Conservation (phyloP, 495 filamentous ascomycete genomes). For the Endocarpon pusillum region DNA sequence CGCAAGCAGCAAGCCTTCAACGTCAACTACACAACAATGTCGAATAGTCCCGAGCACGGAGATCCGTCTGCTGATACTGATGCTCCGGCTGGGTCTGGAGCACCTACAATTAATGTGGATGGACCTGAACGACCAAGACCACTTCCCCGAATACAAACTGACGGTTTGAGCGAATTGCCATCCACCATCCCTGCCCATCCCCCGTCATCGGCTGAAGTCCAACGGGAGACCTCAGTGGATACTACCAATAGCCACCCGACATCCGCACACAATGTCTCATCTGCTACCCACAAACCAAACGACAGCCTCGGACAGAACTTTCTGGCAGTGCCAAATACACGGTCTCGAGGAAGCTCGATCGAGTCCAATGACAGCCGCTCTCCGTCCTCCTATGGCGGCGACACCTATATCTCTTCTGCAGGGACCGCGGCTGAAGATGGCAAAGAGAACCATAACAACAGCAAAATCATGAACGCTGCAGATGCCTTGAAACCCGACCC, state of each 20-base stretch:
- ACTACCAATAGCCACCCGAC: conserved; percentile 64
- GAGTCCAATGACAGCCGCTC: conserved; percentile 39
- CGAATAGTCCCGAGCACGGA: too few species aligned
- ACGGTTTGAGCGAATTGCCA: conserved; percentile 11
- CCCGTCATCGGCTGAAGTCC: conserved; percentile 39
- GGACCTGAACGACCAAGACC: conserved; percentile 19
- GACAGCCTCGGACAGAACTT: conserved; percentile 36
- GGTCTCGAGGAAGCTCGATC: conserved; percentile 48
- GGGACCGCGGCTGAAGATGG: conserved; percentile 17
- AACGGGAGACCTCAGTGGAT: conserved; percentile 50
- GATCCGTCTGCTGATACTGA: too few species aligned
- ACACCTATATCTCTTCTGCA: conserved; percentile 23
- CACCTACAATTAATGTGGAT: conserved; percentile 61
- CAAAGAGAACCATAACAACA: conserved; percentile 16
- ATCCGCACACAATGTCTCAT: conserved; percentile 79
- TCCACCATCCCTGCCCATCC: conserved; percentile 11
- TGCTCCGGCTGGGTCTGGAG: conserved; percentile 9
- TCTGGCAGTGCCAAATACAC: conserved; percentile 40
- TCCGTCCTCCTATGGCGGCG: conserved; percentile 33
- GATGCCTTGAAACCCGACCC: conserved; percentile 53
- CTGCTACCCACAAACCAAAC: conserved; percentile 36
- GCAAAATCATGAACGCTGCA: conserved; percentile 32
- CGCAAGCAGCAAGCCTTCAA: too few species aligned
- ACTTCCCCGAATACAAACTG: conserved; percentile 7
- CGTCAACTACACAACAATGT: too few species aligned